Percentiles rank a stretch among this genome's conserved stretches.
These are phyloP conservation scores for Fusarium albosuccineum DNA, from an alignment of 2,329 filamentous ascomycete species.

Conservation along the genomic window DNA sequence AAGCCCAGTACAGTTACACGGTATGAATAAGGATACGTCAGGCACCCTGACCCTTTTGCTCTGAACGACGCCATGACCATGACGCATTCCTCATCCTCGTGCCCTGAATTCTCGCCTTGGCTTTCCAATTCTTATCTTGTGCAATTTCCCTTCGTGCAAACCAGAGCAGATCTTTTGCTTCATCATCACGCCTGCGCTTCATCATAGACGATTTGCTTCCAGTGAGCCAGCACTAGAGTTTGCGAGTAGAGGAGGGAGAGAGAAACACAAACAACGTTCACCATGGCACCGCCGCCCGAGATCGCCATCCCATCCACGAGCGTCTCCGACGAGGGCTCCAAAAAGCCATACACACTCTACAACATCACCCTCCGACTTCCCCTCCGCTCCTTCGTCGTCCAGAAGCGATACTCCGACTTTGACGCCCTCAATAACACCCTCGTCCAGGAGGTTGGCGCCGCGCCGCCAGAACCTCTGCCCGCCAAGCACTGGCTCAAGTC, in stretches of 20 bases:
- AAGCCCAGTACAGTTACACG: slow-evolving; percentile 9
- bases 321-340: slow-evolving; percentile 61
- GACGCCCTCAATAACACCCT: slow-evolving; percentile 74
- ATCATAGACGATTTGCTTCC: background rate
- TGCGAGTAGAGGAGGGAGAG: background rate
- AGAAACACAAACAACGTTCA: slow-evolving; percentile 29
- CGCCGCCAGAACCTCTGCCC: slow-evolving; percentile 77
- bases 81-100: slow-evolving; percentile 36
- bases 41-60: slow-evolving; percentile 7
- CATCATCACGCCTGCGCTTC: background rate
- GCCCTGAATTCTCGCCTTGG: slow-evolving; percentile 12
- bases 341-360: slow-evolving; percentile 81
- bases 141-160: background rate
- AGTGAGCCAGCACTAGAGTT: background rate
- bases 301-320: slow-evolving; percentile 77
- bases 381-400: slow-evolving; percentile 79
- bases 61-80: slow-evolving; percentile 27
- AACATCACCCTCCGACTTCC: slow-evolving; percentile 83
- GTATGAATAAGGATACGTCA: slow-evolving; percentile 38
- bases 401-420: slow-evolving; percentile 89
- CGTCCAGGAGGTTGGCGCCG: slow-evolving; percentile 67
- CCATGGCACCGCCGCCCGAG: slow-evolving; percentile 74
- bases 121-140: slow-evolving; percentile 4
- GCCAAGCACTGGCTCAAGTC: slow-evolving; percentile 82
- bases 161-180: background rate